Base-by-base conservation (phyloP, 2,329 filamentous ascomycete species). In the Amphichorda felina region DNA sequence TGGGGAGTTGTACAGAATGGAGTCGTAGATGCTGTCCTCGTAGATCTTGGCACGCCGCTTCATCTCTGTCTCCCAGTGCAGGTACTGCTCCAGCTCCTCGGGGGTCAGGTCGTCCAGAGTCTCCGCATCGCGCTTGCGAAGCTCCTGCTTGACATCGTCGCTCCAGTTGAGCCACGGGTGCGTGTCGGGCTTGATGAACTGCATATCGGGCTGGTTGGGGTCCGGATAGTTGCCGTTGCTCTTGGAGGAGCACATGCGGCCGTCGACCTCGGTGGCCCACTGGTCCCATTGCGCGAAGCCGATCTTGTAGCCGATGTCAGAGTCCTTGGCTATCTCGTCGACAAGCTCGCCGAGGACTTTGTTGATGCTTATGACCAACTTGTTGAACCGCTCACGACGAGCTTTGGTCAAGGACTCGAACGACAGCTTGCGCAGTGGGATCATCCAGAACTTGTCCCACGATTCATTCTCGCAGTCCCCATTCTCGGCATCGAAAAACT, bases 401-500 rank as follows among this genome's bases (percentile, higher is more conserved):
- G 39, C 43, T 15, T 43, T 40, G 11, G 42, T 51, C 15, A 54
- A 19, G 5, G 17, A 37, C 4, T 25, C 14, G 15, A 37, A 36
- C n/a, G 32, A 17, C 8, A 16, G 28, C 19, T 17, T 16, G 16
- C 5, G 5, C 17, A 14, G 5, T 4, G 15, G 15, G 17, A 14
- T 9, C n/a, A 31, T 8, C 30, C 30, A 31, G 5, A 31, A 31
- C 11, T 7, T 17, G 14, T 34, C 39, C 38, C 39, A 41, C 9
- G 33, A 17, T 24, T 40, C 33, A 6, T 42, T 19, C 25, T 31
- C 26, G 40, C 50, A 51, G 14, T 41, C 36, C 19, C 47, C 41
- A 25, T 44, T 46, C 8, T 48, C 44, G 2, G 43, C 47, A 37
- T 56, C 50, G 44, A 57, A 58, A 45, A 51, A 58, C 7, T 36